Percentiles rank a stretch among this genome's conserved stretches.
These are phyloP conservation scores for Lanzia echinophila DNA, from an alignment of 2,329 filamentous ascomycete species.

Conservation along the genomic window DNA sequence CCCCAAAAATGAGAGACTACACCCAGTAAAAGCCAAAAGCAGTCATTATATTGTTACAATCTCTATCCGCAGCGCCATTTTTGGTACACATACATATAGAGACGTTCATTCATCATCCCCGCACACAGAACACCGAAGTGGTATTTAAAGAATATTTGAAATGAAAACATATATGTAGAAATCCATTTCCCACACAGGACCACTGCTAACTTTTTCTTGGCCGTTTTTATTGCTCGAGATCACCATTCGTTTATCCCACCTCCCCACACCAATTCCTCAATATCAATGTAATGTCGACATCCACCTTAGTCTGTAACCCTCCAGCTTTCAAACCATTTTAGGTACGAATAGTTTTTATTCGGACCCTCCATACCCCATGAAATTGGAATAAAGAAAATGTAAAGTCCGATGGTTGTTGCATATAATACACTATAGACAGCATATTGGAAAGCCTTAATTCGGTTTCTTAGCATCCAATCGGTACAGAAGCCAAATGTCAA, in stretches of 20 bases:
- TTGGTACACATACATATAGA: neutral
- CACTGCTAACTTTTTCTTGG: neutral
- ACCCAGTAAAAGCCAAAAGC: too few species aligned
- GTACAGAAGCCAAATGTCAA: constrained; percentile 79
- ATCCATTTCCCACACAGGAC: neutral
- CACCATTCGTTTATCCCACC: neutral
- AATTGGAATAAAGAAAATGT: constrained; percentile 85
- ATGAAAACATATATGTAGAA: neutral
- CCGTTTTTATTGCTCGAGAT: neutral
- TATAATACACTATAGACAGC: constrained; percentile 71
- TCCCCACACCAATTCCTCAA: neutral
- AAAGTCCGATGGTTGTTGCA: constrained; percentile 67
- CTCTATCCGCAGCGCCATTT: neutral
- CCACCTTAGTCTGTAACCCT: constrained; percentile 33
- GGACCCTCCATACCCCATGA: constrained; percentile 92
- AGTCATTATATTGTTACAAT: neutral
- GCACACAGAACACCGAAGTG: neutral
- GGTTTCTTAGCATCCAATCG: constrained; percentile 71
- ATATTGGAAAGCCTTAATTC: constrained; percentile 57
- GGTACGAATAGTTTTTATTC: constrained; percentile 77
- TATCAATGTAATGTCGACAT: neutral
- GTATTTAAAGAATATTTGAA: neutral
- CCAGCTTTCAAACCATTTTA: constrained; percentile 93
- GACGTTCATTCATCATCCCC: neutral
- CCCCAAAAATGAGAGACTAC: neutral